Conservation (phyloP, 768 basidiomycete genomes). For the Cyclocybe cylindracea region DNA sequence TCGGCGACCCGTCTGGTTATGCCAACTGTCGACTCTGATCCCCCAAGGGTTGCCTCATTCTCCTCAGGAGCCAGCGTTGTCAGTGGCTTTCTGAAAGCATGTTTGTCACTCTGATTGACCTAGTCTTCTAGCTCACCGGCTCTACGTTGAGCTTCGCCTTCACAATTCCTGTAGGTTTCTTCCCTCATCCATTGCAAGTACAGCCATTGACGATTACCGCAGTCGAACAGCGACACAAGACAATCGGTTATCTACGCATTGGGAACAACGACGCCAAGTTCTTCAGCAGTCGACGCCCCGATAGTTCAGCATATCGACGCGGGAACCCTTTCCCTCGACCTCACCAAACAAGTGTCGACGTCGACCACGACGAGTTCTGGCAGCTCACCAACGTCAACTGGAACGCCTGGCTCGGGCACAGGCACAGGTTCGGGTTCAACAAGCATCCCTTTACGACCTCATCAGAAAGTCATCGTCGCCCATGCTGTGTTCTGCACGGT, state of each 20-base stretch:
- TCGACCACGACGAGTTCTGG: constrained; percentile 15
- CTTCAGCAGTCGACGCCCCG: constrained; percentile 42
- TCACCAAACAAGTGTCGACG: constrained; percentile 39
- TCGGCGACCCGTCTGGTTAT: constrained; percentile 49
- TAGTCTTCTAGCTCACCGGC: constrained; percentile 35
- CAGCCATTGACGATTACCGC: constrained; percentile 1
- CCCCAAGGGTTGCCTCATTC: constrained; percentile 51
- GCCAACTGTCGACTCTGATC: constrained; percentile 56
- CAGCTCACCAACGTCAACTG: constrained; percentile 15
- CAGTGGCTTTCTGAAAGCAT: constrained; percentile 13
- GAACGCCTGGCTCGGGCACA: constrained; percentile 7
- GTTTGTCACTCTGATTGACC: neutral
- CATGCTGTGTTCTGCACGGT: constrained; percentile 53
- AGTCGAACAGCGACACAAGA: constrained; percentile 43
- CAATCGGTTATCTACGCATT: constrained; percentile 63
- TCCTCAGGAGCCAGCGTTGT: constrained; percentile 38
- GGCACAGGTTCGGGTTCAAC: constrained; percentile 15
- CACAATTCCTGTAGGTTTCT: constrained; percentile 46
- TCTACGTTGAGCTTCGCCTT: constrained; percentile 48
- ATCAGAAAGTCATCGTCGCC: constrained; percentile 52
- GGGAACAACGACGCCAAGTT: constrained; percentile 47
- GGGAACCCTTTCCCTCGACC: constrained; percentile 45
- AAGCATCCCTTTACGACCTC: constrained; percentile 41
- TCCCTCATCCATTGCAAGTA: neutral
- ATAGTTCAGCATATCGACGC: constrained; percentile 49